phyloP scores from a whole-genome alignment of 2,329 filamentous ascomycete genomes.

The Drechslerella coelobrocha region DNA sequence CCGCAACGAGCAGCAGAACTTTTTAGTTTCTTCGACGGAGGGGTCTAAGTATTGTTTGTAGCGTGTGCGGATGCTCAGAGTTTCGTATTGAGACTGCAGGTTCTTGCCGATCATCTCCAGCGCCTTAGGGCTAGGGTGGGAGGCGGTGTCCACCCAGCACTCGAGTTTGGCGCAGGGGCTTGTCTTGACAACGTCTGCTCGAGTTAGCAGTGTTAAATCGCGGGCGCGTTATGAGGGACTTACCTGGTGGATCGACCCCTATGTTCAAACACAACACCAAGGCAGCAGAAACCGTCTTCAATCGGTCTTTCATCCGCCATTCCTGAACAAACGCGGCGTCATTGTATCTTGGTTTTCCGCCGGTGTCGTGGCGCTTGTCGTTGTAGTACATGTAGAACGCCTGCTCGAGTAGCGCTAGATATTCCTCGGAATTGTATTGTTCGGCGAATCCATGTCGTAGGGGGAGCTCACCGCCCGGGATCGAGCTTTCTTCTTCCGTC shows the following conservation, averaged over 20 bases:
- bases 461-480: slow-evolving; percentile 54
- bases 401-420: slow-evolving; percentile 82
- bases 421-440: slow-evolving; percentile 88
- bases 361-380: slow-evolving; percentile 95
- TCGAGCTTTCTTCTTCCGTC: slow-evolving; percentile 63
- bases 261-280: slow-evolving; percentile 96
- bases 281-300: slow-evolving; percentile 96
- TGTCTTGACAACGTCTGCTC: slow-evolving; percentile 73
- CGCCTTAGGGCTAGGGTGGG: slow-evolving; percentile 79
- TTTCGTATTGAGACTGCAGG: slow-evolving; percentile 95
- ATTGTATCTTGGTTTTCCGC: slow-evolving; percentile 73
- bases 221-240: slow-evolving; percentile 58
- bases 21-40: slow-evolving; percentile 95
- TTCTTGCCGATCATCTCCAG: slow-evolving; percentile 95
- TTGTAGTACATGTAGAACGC: slow-evolving; percentile 99
- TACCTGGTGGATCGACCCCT: slow-evolving; percentile 94
- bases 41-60: slow-evolving; percentile 98
- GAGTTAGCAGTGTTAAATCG: slow-evolving; percentile 24
- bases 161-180: slow-evolving; percentile 91
- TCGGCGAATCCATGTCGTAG: slow-evolving; percentile 84
- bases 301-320: slow-evolving; percentile 94
- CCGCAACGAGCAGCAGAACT: slow-evolving; percentile 88
- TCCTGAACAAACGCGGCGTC: slow-evolving; percentile 72
- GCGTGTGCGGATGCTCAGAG: slow-evolving; percentile 88
- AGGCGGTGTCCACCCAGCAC: slow-evolving; percentile 93